These are phyloP conservation scores for Lichtheimia corymbifera DNA, from an alignment of 371 early-diverging fungal genomes.

Conservation along the genomic window DNA sequence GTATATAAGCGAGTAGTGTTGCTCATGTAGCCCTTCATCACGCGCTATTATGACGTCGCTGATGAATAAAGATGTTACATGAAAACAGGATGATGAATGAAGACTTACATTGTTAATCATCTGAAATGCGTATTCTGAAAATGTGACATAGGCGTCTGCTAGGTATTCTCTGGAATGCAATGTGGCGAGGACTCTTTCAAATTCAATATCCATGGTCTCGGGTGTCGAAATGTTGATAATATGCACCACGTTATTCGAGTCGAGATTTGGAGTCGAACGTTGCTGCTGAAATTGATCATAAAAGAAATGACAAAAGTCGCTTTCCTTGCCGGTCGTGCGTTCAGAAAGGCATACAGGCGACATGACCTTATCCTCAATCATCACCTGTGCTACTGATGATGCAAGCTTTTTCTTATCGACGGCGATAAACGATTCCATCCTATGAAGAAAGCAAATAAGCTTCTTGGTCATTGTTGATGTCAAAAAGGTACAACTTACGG, in stretches of 20 bases:
- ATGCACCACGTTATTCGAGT: slow-evolving; percentile 18
- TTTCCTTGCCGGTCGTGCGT: background rate
- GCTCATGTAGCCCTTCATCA: slow-evolving; percentile 25
- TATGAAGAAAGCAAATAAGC: slow-evolving; percentile 2
- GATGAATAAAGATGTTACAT: background rate
- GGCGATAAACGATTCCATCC: slow-evolving; percentile 16
- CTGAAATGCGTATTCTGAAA: slow-evolving; percentile 31
- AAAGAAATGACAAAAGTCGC: slow-evolving; percentile 27
- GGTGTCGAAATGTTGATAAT: slow-evolving; percentile 20
- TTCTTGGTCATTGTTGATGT: slow-evolving; percentile 5
- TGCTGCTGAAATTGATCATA: slow-evolving; percentile 15
- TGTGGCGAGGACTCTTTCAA: slow-evolving; percentile 9
- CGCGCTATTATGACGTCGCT: slow-evolving; percentile 13
- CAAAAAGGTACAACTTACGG: background rate
- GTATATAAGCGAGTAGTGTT: slow-evolving; percentile 23
- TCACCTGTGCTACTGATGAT: slow-evolving; percentile 14
- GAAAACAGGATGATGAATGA: background rate
- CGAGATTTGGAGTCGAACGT: too few relatives aligned
- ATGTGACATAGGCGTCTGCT: slow-evolving; percentile 29
- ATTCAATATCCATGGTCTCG: slow-evolving; percentile 22
- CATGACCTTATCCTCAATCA: slow-evolving; percentile 14
- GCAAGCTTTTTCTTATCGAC: slow-evolving; percentile 20
- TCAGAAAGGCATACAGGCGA: slow-evolving; percentile 29
- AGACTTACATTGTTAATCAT: slow-evolving; percentile 28
- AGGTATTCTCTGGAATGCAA: slow-evolving; percentile 16